Percentiles rank a stretch among this genome's conserved stretches.
Conservation (phyloP, 1,284 basidiomycete species). For the Gomphus bonarii region DNA sequence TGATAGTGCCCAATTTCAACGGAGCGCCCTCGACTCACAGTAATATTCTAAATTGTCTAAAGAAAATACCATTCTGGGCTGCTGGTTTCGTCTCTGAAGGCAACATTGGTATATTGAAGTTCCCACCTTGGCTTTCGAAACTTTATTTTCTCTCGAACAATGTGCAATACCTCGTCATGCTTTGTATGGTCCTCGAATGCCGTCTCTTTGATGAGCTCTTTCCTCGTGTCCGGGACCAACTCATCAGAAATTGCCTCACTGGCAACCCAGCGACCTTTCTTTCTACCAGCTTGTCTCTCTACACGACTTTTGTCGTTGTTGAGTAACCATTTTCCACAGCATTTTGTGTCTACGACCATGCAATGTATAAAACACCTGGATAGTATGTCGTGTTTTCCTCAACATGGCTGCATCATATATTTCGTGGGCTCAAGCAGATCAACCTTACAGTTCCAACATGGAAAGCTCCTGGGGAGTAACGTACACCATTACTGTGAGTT, state of each 20-base stretch:
- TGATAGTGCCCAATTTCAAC: neutral
- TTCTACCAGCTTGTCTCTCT: neutral
- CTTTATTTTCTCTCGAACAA: neutral
- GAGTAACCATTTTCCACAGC: neutral
- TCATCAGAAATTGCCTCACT: neutral
- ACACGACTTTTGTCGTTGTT: neutral
- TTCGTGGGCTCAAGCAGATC: neutral
- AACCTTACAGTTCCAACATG: constrained; percentile 47
- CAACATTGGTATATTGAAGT: neutral
- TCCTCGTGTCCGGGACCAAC: neutral
- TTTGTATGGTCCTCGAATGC: neutral
- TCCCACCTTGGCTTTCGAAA: neutral
- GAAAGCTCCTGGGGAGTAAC: constrained; percentile 71
- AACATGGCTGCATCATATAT: constrained; percentile 16
- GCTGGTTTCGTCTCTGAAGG: neutral
- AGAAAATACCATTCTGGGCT: neutral
- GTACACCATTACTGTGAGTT: constrained; percentile 28
- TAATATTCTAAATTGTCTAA: neutral
- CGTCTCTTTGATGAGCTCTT: neutral
- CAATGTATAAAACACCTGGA: neutral
- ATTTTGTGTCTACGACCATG: neutral
- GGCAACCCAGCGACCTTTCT: neutral
- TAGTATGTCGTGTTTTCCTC: neutral
- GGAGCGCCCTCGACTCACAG: neutral
- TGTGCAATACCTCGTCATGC: neutral